A percentile compares a stretch with the other conserved stretches of the same genome.
Evolutionary conservation across 352 stramenopile genomes (phyloP).

Genomic region (Phytophthora foliorum): DNA sequence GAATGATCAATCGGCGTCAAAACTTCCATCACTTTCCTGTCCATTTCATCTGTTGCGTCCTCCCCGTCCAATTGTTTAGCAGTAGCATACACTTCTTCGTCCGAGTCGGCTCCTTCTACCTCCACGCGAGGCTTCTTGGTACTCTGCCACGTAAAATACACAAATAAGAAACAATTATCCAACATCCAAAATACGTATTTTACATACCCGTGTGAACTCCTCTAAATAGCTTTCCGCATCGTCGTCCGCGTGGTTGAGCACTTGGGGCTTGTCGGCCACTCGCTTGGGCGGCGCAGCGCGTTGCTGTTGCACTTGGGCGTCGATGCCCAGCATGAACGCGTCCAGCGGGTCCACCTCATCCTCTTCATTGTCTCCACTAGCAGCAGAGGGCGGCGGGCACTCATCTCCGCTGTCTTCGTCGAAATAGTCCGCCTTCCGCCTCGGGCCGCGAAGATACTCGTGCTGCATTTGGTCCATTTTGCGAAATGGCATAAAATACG

Average conservation of each 20-base stretch:
- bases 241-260: conserved; percentile 48
- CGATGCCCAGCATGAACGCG: conserved; percentile 88
- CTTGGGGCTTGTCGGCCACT: conserved; percentile 49
- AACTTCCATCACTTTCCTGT: conserved; percentile 79
- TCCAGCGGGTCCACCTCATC: conserved; percentile 87
- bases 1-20: conserved; percentile 78
- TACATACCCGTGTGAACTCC: conserved; percentile 39
- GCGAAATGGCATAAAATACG: conserved; percentile 14
- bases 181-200: conserved; percentile 8
- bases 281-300: conserved; percentile 23
- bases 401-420: conserved; percentile 65
- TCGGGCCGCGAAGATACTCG: conserved; percentile 69
- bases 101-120: conserved; percentile 53
- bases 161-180: conserved; percentile 2
- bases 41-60: conserved; percentile 38
- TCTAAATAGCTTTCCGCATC: conserved; percentile 45
- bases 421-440: conserved; percentile 78
- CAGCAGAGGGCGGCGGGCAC: neutral
- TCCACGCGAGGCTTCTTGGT: conserved; percentile 46
- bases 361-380: conserved; percentile 12
- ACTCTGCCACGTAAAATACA: conserved; percentile 27
- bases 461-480: conserved; percentile 53
- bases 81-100: conserved; percentile 82
- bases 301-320: conserved; percentile 73
- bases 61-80: conserved; percentile 56